phyloP scores from a whole-genome alignment of 345 rosid genomes.

The Ceriops zippeliana region DNA sequence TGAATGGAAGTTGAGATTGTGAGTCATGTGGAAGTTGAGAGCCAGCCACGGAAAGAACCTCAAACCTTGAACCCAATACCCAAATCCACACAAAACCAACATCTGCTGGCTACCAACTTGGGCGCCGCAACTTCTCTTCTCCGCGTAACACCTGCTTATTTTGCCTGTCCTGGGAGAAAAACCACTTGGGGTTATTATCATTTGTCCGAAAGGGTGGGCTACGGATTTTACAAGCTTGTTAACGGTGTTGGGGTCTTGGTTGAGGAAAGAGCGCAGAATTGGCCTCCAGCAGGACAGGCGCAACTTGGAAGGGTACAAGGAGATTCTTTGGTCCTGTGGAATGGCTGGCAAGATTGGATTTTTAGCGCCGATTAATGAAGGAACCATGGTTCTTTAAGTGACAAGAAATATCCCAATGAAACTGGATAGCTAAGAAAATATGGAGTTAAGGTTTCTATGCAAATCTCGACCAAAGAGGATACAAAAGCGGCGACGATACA shows the following conservation, averaged over 20 bases:
- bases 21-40: slow-evolving; percentile 77
- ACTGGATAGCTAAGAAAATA: not conserved
- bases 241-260: slow-evolving; percentile 15
- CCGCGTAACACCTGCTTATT: slow-evolving; percentile 21
- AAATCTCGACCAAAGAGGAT: not conserved
- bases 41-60: slow-evolving; percentile 94
- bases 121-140: slow-evolving; percentile 23
- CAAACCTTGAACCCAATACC: slow-evolving; percentile 84
- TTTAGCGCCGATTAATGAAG: slow-evolving; percentile 7
- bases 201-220: slow-evolving; percentile 21
- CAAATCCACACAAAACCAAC: slow-evolving; percentile 69
- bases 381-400: slow-evolving; percentile 1
- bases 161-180: slow-evolving; percentile 29
- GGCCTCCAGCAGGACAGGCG: slow-evolving; percentile 3
- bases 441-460: not conserved
- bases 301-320: not conserved
- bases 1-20: slow-evolving; percentile 60
- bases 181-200: slow-evolving; percentile 26
- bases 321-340: slow-evolving; percentile 15
- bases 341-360: slow-evolving; percentile 4
- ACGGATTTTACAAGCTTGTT: slow-evolving; percentile 21
- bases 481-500: not conserved
- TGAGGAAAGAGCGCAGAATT: slow-evolving; percentile 9
- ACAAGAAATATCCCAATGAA: no score
- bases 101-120: slow-evolving; percentile 48